Evolutionary conservation across 208 protist species (phyloP), one percentile per base, ranked within the genome.

Genomic region (Leishmania arabica): DNA sequence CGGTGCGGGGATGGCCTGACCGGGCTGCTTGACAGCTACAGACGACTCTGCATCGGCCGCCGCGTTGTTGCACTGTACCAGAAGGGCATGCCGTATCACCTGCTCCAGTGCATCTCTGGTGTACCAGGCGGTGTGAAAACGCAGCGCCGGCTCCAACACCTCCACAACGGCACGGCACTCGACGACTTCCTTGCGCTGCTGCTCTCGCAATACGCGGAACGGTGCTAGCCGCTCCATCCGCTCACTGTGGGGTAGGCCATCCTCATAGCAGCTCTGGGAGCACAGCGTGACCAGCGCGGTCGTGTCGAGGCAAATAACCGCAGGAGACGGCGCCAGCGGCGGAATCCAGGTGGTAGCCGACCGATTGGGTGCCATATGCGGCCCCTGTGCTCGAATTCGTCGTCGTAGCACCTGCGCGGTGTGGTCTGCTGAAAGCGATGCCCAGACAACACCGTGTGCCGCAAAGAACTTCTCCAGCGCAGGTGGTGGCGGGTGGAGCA

Each of bases 211-310:
- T 19, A 96, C 89, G 72, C 82, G 83, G 75, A 84, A 93, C 4
- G 69, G 58, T 8, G 62, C 31, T 54, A 95, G 75, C 13, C 77
- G 71, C 71, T 68, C 54, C 62, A 89, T 81, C 40, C 84, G 82
- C 75, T 70, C n/a, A 15, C 69, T 75, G 6, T 65, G 9, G 45
- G 83, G 60, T 54, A 79, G 74, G 13, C 76, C 75, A 49, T 83
- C 83, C 11, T 42, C 58, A 76, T 86, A 94, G 83, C 89, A 93
- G n/a, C 89, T 87, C 45, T 93, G 86, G 27, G 90, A 92, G 81
- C 89, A 93, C n/a, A 96, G 56, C 11, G 89, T 88, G 24, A 96
- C 89, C n/a, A 96, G 77, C 11, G 90, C 89, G 1, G 92, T 96
- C 21, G 89, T 93, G 77, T 96, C 92, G 40, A 96, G 83, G 84